A percentile compares a stretch with the other conserved stretches of the same genome.
Conservation (phyloP, 106 monocot species). For the Dendrobium nobile region DNA sequence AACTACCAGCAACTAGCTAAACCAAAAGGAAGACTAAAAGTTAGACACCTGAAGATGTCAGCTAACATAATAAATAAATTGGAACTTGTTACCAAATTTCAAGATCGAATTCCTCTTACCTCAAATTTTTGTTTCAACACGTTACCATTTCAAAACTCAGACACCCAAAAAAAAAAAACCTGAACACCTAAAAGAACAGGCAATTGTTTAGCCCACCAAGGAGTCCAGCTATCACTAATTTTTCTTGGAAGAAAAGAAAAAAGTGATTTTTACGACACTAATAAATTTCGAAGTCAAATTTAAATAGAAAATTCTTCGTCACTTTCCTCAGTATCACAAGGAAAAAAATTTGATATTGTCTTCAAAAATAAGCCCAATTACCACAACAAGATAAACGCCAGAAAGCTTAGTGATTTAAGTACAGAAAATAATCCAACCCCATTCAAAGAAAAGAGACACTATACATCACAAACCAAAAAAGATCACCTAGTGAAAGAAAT, state of each 20-base stretch:
- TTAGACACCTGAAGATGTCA: neutral
- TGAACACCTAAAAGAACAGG: neutral
- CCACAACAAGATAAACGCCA: neutral
- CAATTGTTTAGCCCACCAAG: conserved; percentile 2
- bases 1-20: neutral
- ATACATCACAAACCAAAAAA: neutral
- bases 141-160: no score
- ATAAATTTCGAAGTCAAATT: neutral
- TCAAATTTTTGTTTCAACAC: no score
- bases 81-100: neutral
- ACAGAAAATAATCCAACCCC: no score
- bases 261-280: neutral
- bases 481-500: neutral
- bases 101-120: no score
- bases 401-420: neutral
- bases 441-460: no score
- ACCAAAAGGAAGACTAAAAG: neutral
- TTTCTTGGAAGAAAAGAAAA: no score
- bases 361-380: neutral
- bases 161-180: no score
- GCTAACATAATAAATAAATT: neutral
- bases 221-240: neutral
- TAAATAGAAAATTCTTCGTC: neutral
- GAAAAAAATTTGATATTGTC: neutral
- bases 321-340: neutral